Percentiles rank a stretch among this genome's conserved stretches.
phyloP scores from a whole-genome alignment of 1,284 basidiomycete species.

The Ustilago crameri region DNA sequence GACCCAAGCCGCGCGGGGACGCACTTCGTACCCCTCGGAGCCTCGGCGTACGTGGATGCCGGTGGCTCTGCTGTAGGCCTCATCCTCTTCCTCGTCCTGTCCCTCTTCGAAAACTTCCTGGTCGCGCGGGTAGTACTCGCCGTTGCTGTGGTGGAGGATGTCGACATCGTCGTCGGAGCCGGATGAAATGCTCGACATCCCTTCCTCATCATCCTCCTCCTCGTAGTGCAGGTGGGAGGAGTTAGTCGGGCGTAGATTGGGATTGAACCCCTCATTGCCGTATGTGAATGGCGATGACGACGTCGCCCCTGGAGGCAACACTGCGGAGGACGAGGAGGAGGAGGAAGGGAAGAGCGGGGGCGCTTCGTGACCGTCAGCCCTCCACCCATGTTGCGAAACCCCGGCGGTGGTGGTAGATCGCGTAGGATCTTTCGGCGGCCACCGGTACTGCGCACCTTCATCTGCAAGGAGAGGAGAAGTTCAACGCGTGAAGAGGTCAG shows the following conservation, averaged over 20 bases:
- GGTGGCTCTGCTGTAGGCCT: constrained; percentile 1
- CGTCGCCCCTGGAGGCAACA: constrained; percentile 15
- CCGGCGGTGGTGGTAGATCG: background rate
- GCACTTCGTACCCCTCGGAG: constrained; percentile 51
- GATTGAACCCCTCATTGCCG: constrained; percentile 73
- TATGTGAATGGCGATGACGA: constrained; percentile 83
- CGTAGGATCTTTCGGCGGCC: constrained; percentile 72
- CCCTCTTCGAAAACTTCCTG: background rate
- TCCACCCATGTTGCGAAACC: constrained; percentile 6
- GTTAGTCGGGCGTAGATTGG: constrained; percentile 21
- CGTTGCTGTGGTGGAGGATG: background rate
- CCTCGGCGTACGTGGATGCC: constrained; percentile 24
- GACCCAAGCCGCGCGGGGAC: constrained; percentile 18
- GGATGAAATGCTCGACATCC: constrained; percentile 3
- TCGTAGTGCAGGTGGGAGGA: constrained; percentile 1
- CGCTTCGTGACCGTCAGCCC: constrained; percentile 3
- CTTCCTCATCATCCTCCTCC: constrained; percentile 1
- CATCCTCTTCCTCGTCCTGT: background rate
- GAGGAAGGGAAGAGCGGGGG: constrained; percentile 1
- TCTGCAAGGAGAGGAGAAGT: constrained; percentile 59
- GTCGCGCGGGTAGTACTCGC: background rate
- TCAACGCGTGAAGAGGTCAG: background rate
- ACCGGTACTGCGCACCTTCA: constrained; percentile 69
- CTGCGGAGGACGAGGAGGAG: no score
- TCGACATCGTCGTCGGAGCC: constrained; percentile 22